Evolutionary conservation across 179 eudicot species (phyloP), one percentile per base, ranked within the genome.

Genomic region (Beta macrorhiza): DNA sequence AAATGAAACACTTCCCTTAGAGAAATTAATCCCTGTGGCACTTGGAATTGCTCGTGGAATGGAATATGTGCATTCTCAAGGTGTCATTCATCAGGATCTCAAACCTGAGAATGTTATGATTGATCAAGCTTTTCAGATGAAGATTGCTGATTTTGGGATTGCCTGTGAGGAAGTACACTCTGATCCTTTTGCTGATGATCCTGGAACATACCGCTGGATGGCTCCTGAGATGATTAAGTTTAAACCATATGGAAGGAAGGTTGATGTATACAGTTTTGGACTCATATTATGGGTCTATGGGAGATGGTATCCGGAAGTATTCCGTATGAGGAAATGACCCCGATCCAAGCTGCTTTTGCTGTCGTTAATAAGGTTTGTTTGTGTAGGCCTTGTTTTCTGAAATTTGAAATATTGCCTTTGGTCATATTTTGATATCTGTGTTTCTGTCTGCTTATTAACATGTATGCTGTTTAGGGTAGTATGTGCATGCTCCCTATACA

Each of bases 151-250:
- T 84, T 92, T 94, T 81, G 98, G 98, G 72, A 94, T 91, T 67
- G 97, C 92, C 5, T 94, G 97, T 72, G 93, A 92, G 83, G 97
- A 90, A 87, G 92, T 89, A 15, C 75, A 83, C 10, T 87, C 92
- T 77, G 97, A 94, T 82, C 86, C 85, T 51, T 83, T 94, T 63
- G 90, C 88, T 16, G 95, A 92, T 88, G 98, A 90, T 78, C 95
- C 97, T 6, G 98, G 97, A 47, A 92, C 98, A 16, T 94, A 89
- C 78, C 93, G 98, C 72, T 94, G 98, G 98, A 94, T 94, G 98
- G 98, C 98, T 9, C 97, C 98, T 14, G 98, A 94, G 86, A 91
- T 94, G 97, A 92, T 94, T 67, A 90, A 83, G 79, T 90, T 89
- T 51, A 90, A 90, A 76, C 85, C 89, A 1, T 91, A 94, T 84